Conservation (phyloP, 495 filamentous ascomycete genomes). For the Hypoxylon fragiforme region DNA sequence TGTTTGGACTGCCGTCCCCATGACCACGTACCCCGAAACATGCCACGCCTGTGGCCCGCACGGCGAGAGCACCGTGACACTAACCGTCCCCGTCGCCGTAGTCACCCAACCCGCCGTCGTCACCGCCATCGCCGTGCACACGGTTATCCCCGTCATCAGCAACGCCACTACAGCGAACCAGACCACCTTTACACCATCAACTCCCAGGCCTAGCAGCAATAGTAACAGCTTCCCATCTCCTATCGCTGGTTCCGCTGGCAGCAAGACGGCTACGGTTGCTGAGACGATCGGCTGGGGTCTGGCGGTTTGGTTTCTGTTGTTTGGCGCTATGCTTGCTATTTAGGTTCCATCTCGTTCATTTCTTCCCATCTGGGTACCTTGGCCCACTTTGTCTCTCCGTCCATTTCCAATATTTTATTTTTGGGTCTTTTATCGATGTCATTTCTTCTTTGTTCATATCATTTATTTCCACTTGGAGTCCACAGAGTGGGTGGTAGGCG, state of each 20-base stretch:
- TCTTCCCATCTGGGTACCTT: too few species aligned
- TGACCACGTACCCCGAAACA: conserved; percentile 22
- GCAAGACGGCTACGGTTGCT: background rate
- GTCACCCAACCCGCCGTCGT: conserved; percentile 8
- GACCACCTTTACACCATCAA: background rate
- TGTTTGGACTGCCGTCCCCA: conserved; percentile 15
- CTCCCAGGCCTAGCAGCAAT: background rate
- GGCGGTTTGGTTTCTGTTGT: conserved; percentile 20
- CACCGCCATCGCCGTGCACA: conserved; percentile 25
- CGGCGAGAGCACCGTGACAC: conserved; percentile 32
- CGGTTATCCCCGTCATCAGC: conserved; percentile 24
- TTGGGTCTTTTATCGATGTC: too few species aligned
- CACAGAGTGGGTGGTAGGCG: too few species aligned
- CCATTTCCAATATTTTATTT: too few species aligned
- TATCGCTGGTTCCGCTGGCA: background rate
- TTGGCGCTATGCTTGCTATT: conserved; percentile 17
- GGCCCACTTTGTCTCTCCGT: too few species aligned
- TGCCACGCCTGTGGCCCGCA: conserved; percentile 27
- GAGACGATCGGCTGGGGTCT: conserved; percentile 12
- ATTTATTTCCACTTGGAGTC: too few species aligned
- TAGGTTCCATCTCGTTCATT: background rate
- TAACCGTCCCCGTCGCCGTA: conserved; percentile 22
- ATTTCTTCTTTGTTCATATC: too few species aligned
- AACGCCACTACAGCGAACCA: conserved; percentile 1
- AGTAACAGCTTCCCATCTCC: background rate